Base-by-base conservation (phyloP, 352 stramenopile genomes). In the Phytophthora foliorum region DNA sequence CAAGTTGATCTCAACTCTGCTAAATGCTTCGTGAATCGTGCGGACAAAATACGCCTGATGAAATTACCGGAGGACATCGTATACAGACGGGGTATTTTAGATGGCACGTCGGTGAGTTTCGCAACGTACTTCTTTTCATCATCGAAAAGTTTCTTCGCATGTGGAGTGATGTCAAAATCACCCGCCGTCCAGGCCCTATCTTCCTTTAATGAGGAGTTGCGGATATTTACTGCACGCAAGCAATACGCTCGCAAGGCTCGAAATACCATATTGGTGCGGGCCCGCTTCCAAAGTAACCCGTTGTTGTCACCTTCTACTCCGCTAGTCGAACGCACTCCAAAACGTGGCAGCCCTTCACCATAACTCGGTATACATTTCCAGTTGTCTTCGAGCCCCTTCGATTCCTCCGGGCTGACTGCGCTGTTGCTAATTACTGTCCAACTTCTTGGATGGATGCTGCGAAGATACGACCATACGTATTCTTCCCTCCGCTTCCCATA, bases 271-370 rank as follows among this genome's bases (percentile, higher is more conserved):
- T 57, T 44, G 7, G 1, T 57, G 2, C 32, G 32, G 8, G n/a
- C n/a, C 1, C 13, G 48, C 1, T 32, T 38, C 51, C 51, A 58
- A 2, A 58, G 11, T 34, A 58, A 25, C 1, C 22, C 22, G 14
- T 58, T 58, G 8, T 58, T 58, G 16, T 58, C 36, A 16, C 51
- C 32, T 25, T 58, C 51, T 16, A 25, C 17, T 21, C 21, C 51
- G 25, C 51, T 49, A 10, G 51, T 58, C 14, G 51, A 49, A 4
- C 51, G 51, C 34, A 41, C 34, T 41, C 34, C 34, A 13, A 41
- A 48, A 5, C 34, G 34, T 24, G 51, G 34, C 0, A 58, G 17
- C 6, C 51, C 0, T 3, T 31, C 21, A 13, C 51, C 51, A 17
- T 38, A 58, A 1, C 0, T 25, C 24, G 13, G 4, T 0, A 25